Percentiles rank a stretch among this genome's conserved stretches.
phyloP scores from a whole-genome alignment of 2,329 filamentous ascomycete genomes.

The Sclerotinia borealis region DNA sequence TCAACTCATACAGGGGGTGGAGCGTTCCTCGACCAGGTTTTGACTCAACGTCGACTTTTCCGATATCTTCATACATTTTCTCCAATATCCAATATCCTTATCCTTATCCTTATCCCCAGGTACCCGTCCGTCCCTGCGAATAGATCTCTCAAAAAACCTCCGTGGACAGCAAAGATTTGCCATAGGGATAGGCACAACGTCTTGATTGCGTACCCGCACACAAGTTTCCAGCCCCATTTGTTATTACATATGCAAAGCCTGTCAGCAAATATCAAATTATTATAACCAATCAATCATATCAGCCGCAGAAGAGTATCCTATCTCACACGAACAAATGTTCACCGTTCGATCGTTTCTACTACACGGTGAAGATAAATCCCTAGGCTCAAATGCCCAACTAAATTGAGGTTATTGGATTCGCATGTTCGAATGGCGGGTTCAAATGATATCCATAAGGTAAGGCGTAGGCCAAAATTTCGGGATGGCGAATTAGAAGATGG shows the following conservation, averaged over 20 bases:
- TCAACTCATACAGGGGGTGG: background rate
- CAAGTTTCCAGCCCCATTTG: background rate
- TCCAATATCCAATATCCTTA: too few species aligned
- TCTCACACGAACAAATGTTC: slow-evolving; percentile 24
- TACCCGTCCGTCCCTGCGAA: too few species aligned
- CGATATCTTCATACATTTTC: too few species aligned
- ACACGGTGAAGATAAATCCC: background rate
- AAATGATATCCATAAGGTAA: slow-evolving; percentile 12
- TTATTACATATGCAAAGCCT: slow-evolving; percentile 2
- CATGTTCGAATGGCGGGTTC: slow-evolving; percentile 2
- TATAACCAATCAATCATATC: background rate
- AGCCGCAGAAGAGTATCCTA: slow-evolving; percentile 15
- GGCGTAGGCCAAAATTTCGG: slow-evolving; percentile 18
- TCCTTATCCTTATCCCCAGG: background rate
- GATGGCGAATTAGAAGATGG: slow-evolving; percentile 25
- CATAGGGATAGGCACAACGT: background rate
- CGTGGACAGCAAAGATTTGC: too few species aligned
- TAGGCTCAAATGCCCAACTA: slow-evolving; percentile 1
- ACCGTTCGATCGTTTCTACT: slow-evolving; percentile 9
- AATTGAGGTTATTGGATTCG: background rate
- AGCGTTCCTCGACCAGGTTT: background rate
- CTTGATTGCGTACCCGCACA: background rate
- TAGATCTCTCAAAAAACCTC: too few species aligned
- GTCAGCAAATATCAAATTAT: background rate
- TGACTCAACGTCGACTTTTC: background rate